These are phyloP conservation scores for Pulveroboletus frians DNA, from an alignment of 768 basidiomycete species.

Conservation along the genomic window DNA sequence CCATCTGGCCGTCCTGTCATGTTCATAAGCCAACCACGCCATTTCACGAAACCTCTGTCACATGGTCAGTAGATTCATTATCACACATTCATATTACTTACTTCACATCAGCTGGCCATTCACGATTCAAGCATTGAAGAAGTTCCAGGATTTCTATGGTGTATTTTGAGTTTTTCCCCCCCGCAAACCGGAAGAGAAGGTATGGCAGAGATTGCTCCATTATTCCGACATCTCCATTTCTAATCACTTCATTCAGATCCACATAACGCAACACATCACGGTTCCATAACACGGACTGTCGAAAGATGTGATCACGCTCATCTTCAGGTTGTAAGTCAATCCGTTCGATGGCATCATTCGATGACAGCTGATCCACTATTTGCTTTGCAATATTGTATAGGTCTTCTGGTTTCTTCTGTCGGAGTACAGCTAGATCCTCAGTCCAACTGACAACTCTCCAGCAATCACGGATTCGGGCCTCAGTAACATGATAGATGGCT, in stretches of 20 bases:
- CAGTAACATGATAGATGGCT: background rate
- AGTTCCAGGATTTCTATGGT: background rate
- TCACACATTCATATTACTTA: background rate
- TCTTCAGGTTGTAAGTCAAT: background rate
- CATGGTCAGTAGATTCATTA: background rate
- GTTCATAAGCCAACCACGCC: background rate
- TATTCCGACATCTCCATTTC: background rate
- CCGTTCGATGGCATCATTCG: background rate
- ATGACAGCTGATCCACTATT: background rate
- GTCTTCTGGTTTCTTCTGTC: background rate
- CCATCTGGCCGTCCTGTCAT: accelerated
- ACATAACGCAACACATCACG: background rate
- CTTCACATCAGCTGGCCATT: background rate
- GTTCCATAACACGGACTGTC: background rate
- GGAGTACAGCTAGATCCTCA: background rate
- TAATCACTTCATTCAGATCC: background rate
- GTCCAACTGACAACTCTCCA: background rate
- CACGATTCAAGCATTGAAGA: background rate
- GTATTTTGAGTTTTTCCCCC: background rate
- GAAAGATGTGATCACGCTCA: background rate
- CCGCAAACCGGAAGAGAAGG: background rate
- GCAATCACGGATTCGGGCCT: background rate
- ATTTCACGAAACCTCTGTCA: background rate
- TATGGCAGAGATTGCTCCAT: background rate
- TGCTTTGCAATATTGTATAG: background rate